Evolutionary conservation across 1,139 yeast species (phyloP), one percentile per base, ranked within the genome.

Genomic region (Yamadazyma diddensiae): DNA sequence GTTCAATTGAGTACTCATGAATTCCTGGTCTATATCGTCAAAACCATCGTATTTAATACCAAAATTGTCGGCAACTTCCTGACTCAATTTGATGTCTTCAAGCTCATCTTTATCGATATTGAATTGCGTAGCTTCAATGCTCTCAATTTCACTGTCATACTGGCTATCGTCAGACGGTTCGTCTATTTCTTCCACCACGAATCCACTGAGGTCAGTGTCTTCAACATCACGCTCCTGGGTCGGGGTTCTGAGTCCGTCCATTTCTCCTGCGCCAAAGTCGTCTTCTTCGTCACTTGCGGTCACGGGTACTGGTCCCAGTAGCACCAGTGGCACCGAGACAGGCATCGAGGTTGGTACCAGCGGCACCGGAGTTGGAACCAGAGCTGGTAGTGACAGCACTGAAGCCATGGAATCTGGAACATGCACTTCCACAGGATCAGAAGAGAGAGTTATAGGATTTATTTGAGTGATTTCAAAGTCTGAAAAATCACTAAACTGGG

Each of bases 201-300:
- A 63, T 35, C 67, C 60, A 14, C 59, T 61, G 26, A 65, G 34
- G 39, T 64, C 64, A 5, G 49, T 43, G 30, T 53, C 57, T 21
- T 41, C 47, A 16, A 55, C 58, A 34, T 62, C 61, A 23, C 62
- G 44, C 21, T 64, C 69, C 35, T 62, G 67, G 3, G 65, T 52
- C 2, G 66, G 70, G 1, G 70, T 65, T 38, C 41, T 45, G 23
- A 57, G 49, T 0, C 74, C 73, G 28, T 57, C 69, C 68, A 65
- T 55, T 31, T 59, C 51, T 8, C 51, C 52, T 14, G 57, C 63
- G 2, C 73, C 74, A 40, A 68, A 66, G 26, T 66, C 55, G 37
- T 69, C 73, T 36, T 67, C 73, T 5, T 15, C 14, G 12, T 36
- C 36, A 8, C 26, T 31, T 6, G 13, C 24, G 12, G 25, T 22